Evolutionary conservation across 2,329 filamentous ascomycete species (phyloP).

Genomic region (Talaromyces sp.): DNA sequence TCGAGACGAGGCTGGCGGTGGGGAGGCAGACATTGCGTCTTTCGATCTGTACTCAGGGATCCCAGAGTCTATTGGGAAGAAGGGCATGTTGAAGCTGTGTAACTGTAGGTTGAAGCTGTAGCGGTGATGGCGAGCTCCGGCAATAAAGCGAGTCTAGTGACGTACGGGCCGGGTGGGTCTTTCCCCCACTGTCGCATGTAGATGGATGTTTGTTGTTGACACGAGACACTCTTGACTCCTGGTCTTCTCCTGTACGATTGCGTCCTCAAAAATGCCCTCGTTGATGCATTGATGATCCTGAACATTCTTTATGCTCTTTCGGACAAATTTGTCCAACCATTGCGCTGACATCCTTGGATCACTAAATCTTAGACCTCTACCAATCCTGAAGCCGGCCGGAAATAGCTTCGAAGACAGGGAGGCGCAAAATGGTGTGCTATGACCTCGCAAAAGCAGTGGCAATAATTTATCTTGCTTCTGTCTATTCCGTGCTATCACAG

Average conservation of each 20-base stretch:
- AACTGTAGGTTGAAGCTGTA: not conserved
- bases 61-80: conserved; percentile 8
- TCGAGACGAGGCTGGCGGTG: conserved; percentile 4
- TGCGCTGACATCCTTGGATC: not conserved
- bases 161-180: not conserved
- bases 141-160: not conserved
- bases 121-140: not conserved
- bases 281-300: not conserved
- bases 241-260: not conserved
- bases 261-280: not conserved
- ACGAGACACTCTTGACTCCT: not conserved
- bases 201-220: not conserved
- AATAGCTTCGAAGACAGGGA: not conserved
- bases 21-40: not conserved
- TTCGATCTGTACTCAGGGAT: not conserved
- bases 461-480: conserved; percentile 34
- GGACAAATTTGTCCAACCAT: not conserved
- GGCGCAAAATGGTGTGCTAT: conserved; percentile 4
- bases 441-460: conserved; percentile 25
- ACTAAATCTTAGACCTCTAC: conserved; percentile 4
- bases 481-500: conserved; percentile 47
- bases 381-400: not conserved
- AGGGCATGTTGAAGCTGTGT: conserved; percentile 6
- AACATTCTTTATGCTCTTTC: not conserved
- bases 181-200: not conserved